Percentiles rank a stretch among this genome's conserved stretches.
phyloP scores from a whole-genome alignment of 176 grass and related monocot species.

The Oryza coarctata region DNA sequence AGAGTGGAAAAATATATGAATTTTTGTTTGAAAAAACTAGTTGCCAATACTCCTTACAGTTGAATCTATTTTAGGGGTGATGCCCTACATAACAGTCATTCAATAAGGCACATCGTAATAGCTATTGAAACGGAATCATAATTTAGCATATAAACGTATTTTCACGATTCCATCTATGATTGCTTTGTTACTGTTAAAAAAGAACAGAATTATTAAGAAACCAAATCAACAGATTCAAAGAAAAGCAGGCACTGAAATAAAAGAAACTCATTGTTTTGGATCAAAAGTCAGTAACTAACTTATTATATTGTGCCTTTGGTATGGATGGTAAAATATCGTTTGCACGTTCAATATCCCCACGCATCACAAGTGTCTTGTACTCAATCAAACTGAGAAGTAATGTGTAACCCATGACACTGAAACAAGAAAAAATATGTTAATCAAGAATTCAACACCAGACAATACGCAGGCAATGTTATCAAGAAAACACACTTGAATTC shows the following conservation, averaged over 20 bases:
- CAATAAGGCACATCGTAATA: neutral
- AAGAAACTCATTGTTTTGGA: neutral
- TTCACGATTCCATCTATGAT: neutral
- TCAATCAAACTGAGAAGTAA: slow-evolving; percentile 97
- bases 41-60: neutral
- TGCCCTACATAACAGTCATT: neutral
- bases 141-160: slow-evolving; percentile 6
- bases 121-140: neutral
- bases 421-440: slow-evolving; percentile 48
- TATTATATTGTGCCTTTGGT: slow-evolving; percentile 87
- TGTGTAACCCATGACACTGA: slow-evolving; percentile 96
- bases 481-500: slow-evolving; percentile 81
- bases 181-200: neutral
- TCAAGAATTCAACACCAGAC: slow-evolving; percentile 35
- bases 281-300: slow-evolving; percentile 43
- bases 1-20: too few relatives aligned
- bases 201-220: neutral
- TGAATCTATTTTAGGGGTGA: neutral
- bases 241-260: neutral
- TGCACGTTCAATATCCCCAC: slow-evolving; percentile 88
- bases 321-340: slow-evolving; percentile 91
- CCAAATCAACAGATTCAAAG: neutral
- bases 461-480: slow-evolving; percentile 2
- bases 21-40: neutral
- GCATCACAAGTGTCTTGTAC: slow-evolving; percentile 98